phyloP scores from a whole-genome alignment of 2,329 filamentous ascomycete genomes.

The Sordariomycetes sp. region DNA sequence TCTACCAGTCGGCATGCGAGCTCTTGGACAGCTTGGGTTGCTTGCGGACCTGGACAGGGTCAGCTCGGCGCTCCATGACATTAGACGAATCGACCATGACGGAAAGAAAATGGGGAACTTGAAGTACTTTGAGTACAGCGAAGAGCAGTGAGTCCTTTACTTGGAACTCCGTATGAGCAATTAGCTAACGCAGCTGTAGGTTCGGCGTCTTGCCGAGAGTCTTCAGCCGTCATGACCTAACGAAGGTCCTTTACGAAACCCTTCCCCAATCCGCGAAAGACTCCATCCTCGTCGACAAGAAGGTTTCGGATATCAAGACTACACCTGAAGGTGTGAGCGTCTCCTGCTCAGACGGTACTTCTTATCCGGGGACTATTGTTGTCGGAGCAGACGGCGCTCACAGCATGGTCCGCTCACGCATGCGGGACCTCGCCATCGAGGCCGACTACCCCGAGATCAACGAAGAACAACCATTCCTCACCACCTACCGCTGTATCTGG shows the following conservation, averaged over 20 bases:
- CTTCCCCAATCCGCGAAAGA: slow-evolving; percentile 1
- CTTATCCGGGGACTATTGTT: slow-evolving; percentile 4
- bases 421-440: slow-evolving; percentile 16
- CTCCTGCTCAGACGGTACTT: slow-evolving; percentile 2
- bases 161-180: not conserved
- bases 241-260: slow-evolving; percentile 2
- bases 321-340: slow-evolving; percentile 1
- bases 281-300: slow-evolving; percentile 1
- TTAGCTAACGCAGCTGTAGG: not conserved
- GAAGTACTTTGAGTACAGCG: slow-evolving; percentile 11
- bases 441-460: slow-evolving; percentile 9
- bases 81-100: slow-evolving; percentile 13
- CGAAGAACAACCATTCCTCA: slow-evolving; percentile 18
- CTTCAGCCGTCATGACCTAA: slow-evolving; percentile 4
- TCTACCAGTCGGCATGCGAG: slow-evolving; percentile 14
- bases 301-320: slow-evolving; percentile 1
- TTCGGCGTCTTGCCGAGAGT: slow-evolving; percentile 1
- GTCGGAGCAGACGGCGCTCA: slow-evolving; percentile 13
- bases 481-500: slow-evolving; percentile 23
- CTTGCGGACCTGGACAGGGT: slow-evolving; percentile 10
- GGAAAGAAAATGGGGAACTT: slow-evolving; percentile 15
- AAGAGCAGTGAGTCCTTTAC: slow-evolving; percentile 12
- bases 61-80: slow-evolving; percentile 11
- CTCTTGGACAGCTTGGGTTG: slow-evolving; percentile 23
- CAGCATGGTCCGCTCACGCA: slow-evolving; percentile 9